Conservation (phyloP, 1,284 basidiomycete species). For the Gymnopus androsaceus region DNA sequence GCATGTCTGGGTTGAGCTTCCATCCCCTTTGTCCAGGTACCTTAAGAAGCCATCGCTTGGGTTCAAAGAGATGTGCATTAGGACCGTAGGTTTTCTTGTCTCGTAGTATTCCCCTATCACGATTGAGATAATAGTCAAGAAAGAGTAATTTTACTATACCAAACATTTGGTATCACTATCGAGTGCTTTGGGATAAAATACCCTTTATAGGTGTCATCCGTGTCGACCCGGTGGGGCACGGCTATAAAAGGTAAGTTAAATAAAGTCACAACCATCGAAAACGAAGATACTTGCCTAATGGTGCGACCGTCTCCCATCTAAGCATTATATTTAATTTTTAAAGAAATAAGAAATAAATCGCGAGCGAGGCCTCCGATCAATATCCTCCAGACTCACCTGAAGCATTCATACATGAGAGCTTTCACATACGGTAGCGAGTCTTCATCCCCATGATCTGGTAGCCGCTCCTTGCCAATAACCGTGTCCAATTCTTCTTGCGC, state of each 20-base stretch:
- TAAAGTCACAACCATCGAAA: not conserved
- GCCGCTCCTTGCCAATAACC: conserved; percentile 3
- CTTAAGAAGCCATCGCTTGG: conserved; percentile 2
- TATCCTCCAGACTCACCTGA: not conserved
- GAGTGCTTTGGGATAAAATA: conserved; percentile 9
- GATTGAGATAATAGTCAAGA: not conserved
- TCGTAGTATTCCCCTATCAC: conserved; percentile 10
- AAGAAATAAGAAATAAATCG: not conserved
- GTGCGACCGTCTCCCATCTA: conserved; percentile 7
- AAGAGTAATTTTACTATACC: conserved; percentile 1
- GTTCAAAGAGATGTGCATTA: conserved; percentile 3
- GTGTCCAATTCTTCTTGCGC: conserved; percentile 15
- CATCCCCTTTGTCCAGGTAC: not conserved
- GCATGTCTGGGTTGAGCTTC: not conserved
- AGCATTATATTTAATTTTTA: not conserved
- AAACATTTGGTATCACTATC: conserved; percentile 9
- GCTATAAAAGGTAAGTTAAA: not conserved
- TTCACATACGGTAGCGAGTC: conserved; percentile 7
- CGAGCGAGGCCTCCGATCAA: no score
- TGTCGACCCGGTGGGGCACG: conserved; percentile 6
- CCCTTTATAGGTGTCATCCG: conserved; percentile 13
- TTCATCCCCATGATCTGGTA: conserved; percentile 3
- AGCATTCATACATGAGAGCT: conserved; percentile 6
- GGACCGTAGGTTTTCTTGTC: conserved; percentile 8
- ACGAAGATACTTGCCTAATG: conserved; percentile 7